Conservation (phyloP, 352 stramenopile species). For the Saprolegnia parasitica region DNA sequence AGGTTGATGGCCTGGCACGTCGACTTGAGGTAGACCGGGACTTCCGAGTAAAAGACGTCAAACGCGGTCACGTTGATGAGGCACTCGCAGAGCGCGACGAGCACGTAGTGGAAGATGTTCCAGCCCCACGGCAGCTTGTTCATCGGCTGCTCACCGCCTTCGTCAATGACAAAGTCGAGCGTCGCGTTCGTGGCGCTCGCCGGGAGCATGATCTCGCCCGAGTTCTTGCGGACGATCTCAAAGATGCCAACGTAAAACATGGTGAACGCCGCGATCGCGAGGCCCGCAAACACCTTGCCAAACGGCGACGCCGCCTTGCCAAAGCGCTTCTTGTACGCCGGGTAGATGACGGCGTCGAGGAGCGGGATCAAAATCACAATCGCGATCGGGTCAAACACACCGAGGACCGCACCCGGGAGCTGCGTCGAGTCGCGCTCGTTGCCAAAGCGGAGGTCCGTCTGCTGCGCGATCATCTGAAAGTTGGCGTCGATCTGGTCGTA, state of each 20-base stretch:
- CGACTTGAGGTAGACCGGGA: conserved; percentile 83
- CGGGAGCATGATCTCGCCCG: conserved; percentile 42
- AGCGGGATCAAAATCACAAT: conserved; percentile 78
- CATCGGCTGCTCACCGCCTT: conserved; percentile 63
- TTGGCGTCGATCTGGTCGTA: conserved; percentile 85
- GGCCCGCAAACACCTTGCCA: conserved; percentile 70
- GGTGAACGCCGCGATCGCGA: conserved; percentile 70
- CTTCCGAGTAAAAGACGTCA: conserved; percentile 85
- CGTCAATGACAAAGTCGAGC: conserved; percentile 44
- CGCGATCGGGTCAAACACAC: conserved; percentile 82
- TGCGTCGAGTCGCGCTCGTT: conserved; percentile 42
- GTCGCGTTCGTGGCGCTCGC: conserved; percentile 31
- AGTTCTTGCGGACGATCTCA: conserved; percentile 63
- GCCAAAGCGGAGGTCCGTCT: conserved; percentile 63
- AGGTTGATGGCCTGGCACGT: conserved; percentile 84
- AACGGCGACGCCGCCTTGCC: conserved; percentile 63
- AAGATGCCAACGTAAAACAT: conserved; percentile 85
- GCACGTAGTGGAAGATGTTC: conserved; percentile 75
- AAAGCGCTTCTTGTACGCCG: conserved; percentile 48
- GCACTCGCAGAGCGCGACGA: conserved; percentile 78
- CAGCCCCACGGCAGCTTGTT: conserved; percentile 80
- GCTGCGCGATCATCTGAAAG: conserved; percentile 83
- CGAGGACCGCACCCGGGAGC: conserved; percentile 67
- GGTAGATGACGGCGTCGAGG: conserved; percentile 70
- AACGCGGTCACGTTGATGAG: conserved; percentile 86